phyloP scores from a whole-genome alignment of 345 rosid genomes.

The Aurinia saxatilis region DNA sequence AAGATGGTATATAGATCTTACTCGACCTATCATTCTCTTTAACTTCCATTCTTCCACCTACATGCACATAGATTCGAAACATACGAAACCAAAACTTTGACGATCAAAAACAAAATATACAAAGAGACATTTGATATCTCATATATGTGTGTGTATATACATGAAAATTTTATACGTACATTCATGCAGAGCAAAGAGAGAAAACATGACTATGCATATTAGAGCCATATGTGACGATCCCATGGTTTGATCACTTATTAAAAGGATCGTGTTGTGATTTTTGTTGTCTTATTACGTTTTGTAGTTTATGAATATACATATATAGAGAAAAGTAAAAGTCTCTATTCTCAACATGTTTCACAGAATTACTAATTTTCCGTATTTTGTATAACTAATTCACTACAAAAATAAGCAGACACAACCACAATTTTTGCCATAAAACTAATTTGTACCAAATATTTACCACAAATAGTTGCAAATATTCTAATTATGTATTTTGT shows the following conservation, averaged over 20 bases:
- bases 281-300: background rate
- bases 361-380: too few species aligned
- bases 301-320: too few species aligned
- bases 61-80: background rate
- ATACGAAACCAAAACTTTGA: background rate
- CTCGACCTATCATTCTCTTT: background rate
- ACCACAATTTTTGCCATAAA: too few species aligned
- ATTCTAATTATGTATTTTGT: too few species aligned
- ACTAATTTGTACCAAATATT: too few species aligned
- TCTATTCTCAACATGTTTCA: too few species aligned
- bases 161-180: background rate
- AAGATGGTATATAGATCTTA: background rate
- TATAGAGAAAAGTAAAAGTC: too few species aligned
- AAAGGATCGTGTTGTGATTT: background rate
- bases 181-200: background rate
- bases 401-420: too few species aligned
- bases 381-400: too few species aligned
- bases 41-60: background rate
- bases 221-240: slow-evolving; percentile 8
- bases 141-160: too few species aligned
- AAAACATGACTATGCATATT: background rate
- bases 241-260: slow-evolving; percentile 3
- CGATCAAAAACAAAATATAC: background rate
- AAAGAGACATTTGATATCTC: background rate
- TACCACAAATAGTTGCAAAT: too few species aligned